Evolutionary conservation across 176 grass and related monocot genomes (phyloP).

Genomic region (Otatea glauca): DNA sequence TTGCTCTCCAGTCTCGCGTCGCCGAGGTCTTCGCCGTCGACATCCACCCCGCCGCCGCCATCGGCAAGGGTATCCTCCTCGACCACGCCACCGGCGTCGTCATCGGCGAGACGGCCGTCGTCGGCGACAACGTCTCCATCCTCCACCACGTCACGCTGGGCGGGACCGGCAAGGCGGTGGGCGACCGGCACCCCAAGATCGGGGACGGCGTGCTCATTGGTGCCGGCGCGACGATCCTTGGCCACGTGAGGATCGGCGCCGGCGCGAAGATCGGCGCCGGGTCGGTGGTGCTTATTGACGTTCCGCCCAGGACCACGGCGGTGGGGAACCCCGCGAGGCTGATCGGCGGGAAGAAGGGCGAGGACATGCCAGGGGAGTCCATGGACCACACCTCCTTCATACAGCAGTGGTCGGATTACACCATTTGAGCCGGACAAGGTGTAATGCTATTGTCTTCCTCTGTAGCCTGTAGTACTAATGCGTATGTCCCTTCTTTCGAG

Average conservation of each 20-base stretch:
- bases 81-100: slow-evolving; percentile 94
- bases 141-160: slow-evolving; percentile 97
- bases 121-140: slow-evolving; percentile 94
- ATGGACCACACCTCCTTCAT: slow-evolving; percentile 99
- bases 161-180: slow-evolving; percentile 84
- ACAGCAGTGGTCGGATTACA: slow-evolving; percentile 87
- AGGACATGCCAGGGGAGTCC: slow-evolving; percentile 76
- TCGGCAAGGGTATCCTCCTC: slow-evolving; percentile 84
- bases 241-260: slow-evolving; percentile 83
- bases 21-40: slow-evolving; percentile 94
- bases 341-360: slow-evolving; percentile 59
- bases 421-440: slow-evolving; percentile 47
- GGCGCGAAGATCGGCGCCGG: slow-evolving; percentile 90
- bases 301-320: slow-evolving; percentile 71
- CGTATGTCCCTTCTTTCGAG: neutral
- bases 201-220: slow-evolving; percentile 86
- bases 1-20: slow-evolving; percentile 88
- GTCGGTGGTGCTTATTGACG: slow-evolving; percentile 86
- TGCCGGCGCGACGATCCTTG: slow-evolving; percentile 90
- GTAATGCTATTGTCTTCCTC: neutral
- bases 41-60: slow-evolving; percentile 79
- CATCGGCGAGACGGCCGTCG: slow-evolving; percentile 90
- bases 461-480: neutral
- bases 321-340: slow-evolving; percentile 90
- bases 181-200: slow-evolving; percentile 93